These are phyloP conservation scores for Pyrenochaeta sp. DNA, from an alignment of 2,329 filamentous ascomycete genomes.

Conservation along the genomic window DNA sequence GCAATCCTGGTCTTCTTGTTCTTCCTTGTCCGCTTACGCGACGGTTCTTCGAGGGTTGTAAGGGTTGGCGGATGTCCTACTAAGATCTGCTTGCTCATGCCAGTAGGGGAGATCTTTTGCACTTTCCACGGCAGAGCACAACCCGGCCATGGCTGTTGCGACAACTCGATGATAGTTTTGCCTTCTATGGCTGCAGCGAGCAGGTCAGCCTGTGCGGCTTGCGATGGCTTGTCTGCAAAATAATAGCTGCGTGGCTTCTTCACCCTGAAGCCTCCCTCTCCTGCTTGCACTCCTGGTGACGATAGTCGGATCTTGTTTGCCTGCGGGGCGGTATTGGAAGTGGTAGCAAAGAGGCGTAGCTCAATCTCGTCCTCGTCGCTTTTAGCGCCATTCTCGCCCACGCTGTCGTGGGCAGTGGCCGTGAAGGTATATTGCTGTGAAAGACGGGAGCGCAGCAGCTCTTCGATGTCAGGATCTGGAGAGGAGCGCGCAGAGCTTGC, in stretches of 20 bases:
- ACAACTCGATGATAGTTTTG: constrained; percentile 35
- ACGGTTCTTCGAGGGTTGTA: constrained; percentile 27
- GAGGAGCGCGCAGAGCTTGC: constrained; percentile 42
- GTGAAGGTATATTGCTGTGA: constrained; percentile 34
- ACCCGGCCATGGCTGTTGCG: constrained; percentile 42
- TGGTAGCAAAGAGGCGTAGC: constrained; percentile 44
- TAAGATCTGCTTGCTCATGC: constrained; percentile 39
- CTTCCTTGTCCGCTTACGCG: constrained; percentile 38
- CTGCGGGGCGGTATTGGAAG: constrained; percentile 26
- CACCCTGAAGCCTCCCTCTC: constrained; percentile 36
- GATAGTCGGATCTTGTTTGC: constrained; percentile 41
- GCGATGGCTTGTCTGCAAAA: constrained; percentile 39
- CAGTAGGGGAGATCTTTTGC: constrained; percentile 33
- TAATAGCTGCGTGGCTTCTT: constrained; percentile 45
- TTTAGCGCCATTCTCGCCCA: constrained; percentile 7
- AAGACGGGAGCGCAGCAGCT: constrained; percentile 38
- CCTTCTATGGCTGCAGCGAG: constrained; percentile 38
- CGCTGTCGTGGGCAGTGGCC: constrained; percentile 7
- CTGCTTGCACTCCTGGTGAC: constrained; percentile 34
- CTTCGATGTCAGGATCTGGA: constrained; percentile 41
- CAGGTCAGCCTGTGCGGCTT: constrained; percentile 29
- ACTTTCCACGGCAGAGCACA: constrained; percentile 48
- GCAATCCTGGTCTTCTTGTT: constrained; percentile 47
- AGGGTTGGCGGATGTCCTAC: constrained; percentile 35
- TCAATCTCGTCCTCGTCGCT: constrained; percentile 42